phyloP scores from a whole-genome alignment of 1,284 basidiomycete species.

The Megacollybia platyphylla region DNA sequence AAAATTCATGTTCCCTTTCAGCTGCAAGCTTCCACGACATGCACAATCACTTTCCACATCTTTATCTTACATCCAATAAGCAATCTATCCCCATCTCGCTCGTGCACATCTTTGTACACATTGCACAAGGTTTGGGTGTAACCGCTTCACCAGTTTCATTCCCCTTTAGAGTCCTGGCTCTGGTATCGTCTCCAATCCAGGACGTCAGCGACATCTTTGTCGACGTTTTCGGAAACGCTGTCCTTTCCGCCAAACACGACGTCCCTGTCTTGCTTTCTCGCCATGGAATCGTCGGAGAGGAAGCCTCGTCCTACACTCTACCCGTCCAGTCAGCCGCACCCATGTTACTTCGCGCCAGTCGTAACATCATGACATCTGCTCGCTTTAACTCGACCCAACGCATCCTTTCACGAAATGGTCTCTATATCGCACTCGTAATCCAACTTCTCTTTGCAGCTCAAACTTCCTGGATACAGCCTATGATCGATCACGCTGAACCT shows the following conservation, averaged over 20 bases:
- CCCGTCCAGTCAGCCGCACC: constrained; percentile 18
- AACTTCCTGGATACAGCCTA: constrained; percentile 7
- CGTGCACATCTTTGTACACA: constrained; percentile 42
- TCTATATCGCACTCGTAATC: constrained; percentile 6
- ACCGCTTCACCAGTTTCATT: constrained; percentile 40
- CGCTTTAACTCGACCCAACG: constrained; percentile 15
- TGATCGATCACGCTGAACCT: constrained; percentile 12
- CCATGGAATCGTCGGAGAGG: constrained; percentile 13
- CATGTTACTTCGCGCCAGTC: constrained; percentile 27
- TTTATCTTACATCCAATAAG: constrained; percentile 35
- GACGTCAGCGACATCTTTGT: constrained; percentile 25
- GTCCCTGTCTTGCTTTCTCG: constrained; percentile 17
- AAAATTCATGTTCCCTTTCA: constrained; percentile 5
- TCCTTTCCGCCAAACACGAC: constrained; percentile 19
- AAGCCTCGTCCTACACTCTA: constrained; percentile 12
- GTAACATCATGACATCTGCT: constrained; percentile 23
- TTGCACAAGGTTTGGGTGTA: constrained; percentile 38
- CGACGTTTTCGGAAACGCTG: constrained; percentile 30
- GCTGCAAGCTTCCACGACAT: constrained; percentile 23
- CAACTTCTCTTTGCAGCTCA: constrained; percentile 4
- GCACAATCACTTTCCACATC: constrained; percentile 45
- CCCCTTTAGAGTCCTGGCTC: constrained; percentile 37
- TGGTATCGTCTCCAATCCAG: constrained; percentile 24
- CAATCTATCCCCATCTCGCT: constrained; percentile 47
- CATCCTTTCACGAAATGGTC: constrained; percentile 4